Conservation (phyloP, 2,329 filamentous ascomycete species). For the Fusarium sp. region DNA sequence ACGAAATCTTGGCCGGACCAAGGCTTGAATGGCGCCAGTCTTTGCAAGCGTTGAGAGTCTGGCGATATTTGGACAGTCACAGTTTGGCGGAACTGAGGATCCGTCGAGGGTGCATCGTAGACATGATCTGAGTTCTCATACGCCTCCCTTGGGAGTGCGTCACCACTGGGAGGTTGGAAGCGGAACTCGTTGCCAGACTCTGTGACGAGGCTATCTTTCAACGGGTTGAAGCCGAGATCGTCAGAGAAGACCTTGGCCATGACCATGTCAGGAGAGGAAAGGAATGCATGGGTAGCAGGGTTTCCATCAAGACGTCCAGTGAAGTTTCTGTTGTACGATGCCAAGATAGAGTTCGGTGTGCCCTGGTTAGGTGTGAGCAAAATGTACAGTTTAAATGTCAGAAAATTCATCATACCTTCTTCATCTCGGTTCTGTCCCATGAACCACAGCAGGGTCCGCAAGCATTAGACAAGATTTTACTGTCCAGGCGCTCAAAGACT, state of each 20-base stretch:
- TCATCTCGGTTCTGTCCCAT: slow-evolving; percentile 87
- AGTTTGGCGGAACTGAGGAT: neutral
- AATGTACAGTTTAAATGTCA: too few species aligned
- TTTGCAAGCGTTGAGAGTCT: slow-evolving; percentile 85
- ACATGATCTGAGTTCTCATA: neutral
- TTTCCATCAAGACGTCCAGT: slow-evolving; percentile 97
- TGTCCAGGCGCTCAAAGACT: slow-evolving; percentile 96
- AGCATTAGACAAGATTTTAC: slow-evolving; percentile 93
- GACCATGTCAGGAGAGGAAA: slow-evolving; percentile 95
- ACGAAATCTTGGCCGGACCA: slow-evolving; percentile 83
- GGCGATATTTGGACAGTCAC: neutral
- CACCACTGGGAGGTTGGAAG: slow-evolving; percentile 75
- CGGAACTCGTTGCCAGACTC: slow-evolving; percentile 85
- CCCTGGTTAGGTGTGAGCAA: slow-evolving; percentile 71
- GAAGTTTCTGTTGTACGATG: slow-evolving; percentile 99
- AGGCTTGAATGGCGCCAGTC: slow-evolving; percentile 88
- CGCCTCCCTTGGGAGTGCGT: neutral
- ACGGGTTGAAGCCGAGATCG: slow-evolving; percentile 93
- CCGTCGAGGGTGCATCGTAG: neutral
- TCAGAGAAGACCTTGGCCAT: slow-evolving; percentile 96
- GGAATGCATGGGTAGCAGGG: slow-evolving; percentile 97
- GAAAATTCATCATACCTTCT: neutral
- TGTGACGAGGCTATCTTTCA: slow-evolving; percentile 86
- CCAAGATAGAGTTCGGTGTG: slow-evolving; percentile 92
- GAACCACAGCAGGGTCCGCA: slow-evolving; percentile 94